These are phyloP conservation scores for Schizosaccharomyces versatilis DNA, from an alignment of 1,139 yeast species.

Conservation along the genomic window DNA sequence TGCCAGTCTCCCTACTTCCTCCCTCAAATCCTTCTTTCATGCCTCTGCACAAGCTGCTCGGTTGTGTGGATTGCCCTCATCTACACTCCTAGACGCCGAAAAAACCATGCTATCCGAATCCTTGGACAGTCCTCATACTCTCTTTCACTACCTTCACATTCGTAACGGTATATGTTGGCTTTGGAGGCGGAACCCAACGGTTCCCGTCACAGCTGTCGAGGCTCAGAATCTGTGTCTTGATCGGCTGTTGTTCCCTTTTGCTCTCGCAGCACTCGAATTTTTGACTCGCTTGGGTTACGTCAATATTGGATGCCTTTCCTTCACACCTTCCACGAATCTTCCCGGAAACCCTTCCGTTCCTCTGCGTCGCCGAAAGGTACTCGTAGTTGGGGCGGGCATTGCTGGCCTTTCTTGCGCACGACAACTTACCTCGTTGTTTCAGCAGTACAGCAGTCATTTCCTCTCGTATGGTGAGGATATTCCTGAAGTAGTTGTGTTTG, in stretches of 20 bases:
- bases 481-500: conserved; percentile 23
- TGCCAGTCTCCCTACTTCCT: not conserved
- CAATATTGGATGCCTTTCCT: conserved; percentile 23
- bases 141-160: conserved; percentile 22
- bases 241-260: conserved; percentile 22
- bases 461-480: conserved; percentile 21
- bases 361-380: conserved; percentile 13
- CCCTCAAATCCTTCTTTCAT: not conserved
- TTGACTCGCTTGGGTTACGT: conserved; percentile 24
- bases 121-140: conserved; percentile 19
- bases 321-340: conserved; percentile 14
- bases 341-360: not conserved
- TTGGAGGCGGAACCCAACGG: conserved; percentile 25
- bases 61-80: conserved; percentile 23
- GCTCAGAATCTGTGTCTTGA: conserved; percentile 26
- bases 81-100: conserved; percentile 21
- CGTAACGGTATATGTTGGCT: conserved; percentile 24
- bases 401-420: conserved; percentile 26
- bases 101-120: conserved; percentile 20
- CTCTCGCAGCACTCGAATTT: conserved; percentile 25
- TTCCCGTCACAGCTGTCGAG: conserved; percentile 23
- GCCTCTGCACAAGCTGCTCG: conserved; percentile 11
- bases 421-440: conserved; percentile 21
- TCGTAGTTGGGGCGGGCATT: conserved; percentile 25
- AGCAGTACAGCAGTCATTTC: conserved; percentile 18